These are phyloP conservation scores for Candida sithepensis DNA, from an alignment of 805 yeast species.

Conservation along the genomic window DNA sequence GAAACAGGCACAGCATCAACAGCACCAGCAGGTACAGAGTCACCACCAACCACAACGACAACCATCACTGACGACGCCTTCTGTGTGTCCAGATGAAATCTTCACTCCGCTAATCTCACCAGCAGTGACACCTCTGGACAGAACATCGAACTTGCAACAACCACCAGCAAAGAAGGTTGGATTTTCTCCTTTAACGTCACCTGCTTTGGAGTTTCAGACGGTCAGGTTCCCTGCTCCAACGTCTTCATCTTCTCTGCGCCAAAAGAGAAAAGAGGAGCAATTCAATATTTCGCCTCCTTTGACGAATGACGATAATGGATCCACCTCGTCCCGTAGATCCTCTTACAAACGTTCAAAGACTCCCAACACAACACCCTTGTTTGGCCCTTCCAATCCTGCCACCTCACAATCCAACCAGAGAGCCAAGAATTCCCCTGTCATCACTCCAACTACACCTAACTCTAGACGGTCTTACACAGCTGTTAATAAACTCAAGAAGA, in stretches of 20 bases:
- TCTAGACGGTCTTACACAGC: background rate
- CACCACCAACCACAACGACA: slow-evolving; percentile 1
- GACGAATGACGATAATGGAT: slow-evolving; percentile 20
- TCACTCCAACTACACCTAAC: slow-evolving; percentile 2
- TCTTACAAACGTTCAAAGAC: slow-evolving; percentile 35
- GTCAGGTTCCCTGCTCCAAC: slow-evolving; percentile 10
- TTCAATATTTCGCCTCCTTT: slow-evolving; percentile 19
- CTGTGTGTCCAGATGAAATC: slow-evolving; percentile 52
- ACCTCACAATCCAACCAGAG: slow-evolving; percentile 2
- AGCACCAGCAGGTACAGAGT: slow-evolving; percentile 3
- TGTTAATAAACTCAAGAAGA: slow-evolving; percentile 7
- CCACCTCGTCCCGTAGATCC: slow-evolving; percentile 12
- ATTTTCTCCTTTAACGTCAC: slow-evolving; percentile 59
- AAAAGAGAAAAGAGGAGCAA: slow-evolving; percentile 28
- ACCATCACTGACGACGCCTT: background rate
- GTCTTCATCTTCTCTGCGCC: slow-evolving; percentile 19
- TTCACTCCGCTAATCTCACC: slow-evolving; percentile 81
- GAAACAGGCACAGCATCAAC: slow-evolving; percentile 3
- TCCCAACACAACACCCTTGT: slow-evolving; percentile 37
- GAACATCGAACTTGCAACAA: slow-evolving; percentile 11
- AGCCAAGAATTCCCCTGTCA: slow-evolving; percentile 5
- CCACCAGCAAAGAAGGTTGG: slow-evolving; percentile 16
- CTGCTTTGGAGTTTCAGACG: slow-evolving; percentile 55
- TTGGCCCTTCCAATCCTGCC: slow-evolving; percentile 30
- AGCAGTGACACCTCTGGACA: slow-evolving; percentile 62